Conservation (phyloP, 441 rosid genomes). For the Erodium moschatum region DNA sequence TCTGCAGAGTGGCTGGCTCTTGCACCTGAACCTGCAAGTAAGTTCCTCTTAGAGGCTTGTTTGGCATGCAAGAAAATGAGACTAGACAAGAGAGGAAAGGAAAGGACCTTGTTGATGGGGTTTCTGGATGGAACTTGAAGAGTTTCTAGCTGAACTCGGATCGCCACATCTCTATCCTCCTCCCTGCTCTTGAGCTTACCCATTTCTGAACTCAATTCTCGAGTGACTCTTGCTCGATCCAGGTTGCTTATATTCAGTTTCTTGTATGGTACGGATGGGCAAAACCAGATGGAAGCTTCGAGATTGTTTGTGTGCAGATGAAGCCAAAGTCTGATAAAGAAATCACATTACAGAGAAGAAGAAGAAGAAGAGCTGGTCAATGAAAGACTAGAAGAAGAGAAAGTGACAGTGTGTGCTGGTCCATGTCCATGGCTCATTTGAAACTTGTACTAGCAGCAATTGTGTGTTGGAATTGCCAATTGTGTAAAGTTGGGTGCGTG, state of each 20-base stretch:
- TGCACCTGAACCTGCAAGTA: constrained; percentile 36
- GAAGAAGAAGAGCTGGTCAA: too few relatives aligned
- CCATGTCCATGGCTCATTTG: background rate
- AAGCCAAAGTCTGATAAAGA: background rate
- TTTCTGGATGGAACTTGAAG: background rate
- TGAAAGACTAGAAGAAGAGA: background rate
- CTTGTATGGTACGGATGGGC: too few relatives aligned
- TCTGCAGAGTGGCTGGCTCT: constrained; percentile 24
- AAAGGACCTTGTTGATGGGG: background rate
- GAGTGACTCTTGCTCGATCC: background rate
- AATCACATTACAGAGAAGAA: background rate
- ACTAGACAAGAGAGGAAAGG: background rate
- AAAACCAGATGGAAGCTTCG: too few relatives aligned
- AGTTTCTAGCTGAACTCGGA: background rate
- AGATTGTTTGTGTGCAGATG: too few relatives aligned
- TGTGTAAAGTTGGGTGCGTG: constrained; percentile 1
- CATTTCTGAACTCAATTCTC: background rate
- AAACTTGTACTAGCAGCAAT: background rate
- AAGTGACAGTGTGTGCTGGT: background rate
- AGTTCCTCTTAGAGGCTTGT: background rate
- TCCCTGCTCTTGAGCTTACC: background rate
- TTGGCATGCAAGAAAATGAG: constrained; percentile 1
- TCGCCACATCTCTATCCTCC: background rate
- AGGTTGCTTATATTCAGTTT: background rate
- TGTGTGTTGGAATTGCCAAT: constrained; percentile 7